Evolutionary conservation across 257 asterid species (phyloP).

Genomic region (Leonotis leonurus): DNA sequence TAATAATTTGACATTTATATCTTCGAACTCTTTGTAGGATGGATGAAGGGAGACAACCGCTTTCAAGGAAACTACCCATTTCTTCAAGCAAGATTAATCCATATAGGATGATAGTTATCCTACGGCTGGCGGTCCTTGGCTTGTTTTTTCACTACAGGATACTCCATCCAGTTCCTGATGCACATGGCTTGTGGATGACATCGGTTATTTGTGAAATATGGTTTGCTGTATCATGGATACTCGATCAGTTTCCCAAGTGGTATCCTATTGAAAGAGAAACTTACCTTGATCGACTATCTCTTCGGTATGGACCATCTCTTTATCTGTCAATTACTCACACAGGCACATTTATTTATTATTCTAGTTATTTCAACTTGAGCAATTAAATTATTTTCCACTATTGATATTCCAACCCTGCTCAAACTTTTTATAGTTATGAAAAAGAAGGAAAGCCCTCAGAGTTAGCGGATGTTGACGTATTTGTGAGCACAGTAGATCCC

Average conservation of each 20-base stretch:
- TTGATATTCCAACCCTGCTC: too few relatives aligned
- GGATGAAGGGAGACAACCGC: constrained; percentile 94
- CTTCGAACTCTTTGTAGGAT: too few relatives aligned
- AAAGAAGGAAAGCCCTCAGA: constrained; percentile 67
- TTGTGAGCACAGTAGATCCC: constrained; percentile 85
- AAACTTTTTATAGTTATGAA: constrained; percentile 54
- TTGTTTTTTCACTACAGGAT: constrained; percentile 75
- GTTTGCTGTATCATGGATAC: constrained; percentile 88
- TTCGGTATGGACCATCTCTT: constrained; percentile 41
- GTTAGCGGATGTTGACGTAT: constrained; percentile 57
- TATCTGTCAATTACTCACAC: too few relatives aligned
- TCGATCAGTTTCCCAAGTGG: constrained; percentile 93
- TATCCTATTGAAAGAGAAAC: constrained; percentile 78
- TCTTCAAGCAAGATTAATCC: constrained; percentile 82
- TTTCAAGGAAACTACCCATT: constrained; percentile 72
- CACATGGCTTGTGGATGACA: constrained; percentile 75
- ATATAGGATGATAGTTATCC: constrained; percentile 61
- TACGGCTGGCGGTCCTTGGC: constrained; percentile 72
- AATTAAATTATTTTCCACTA: too few relatives aligned
- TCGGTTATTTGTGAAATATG: constrained; percentile 91
- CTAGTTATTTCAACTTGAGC: too few relatives aligned
- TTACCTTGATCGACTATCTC: constrained; percentile 83
- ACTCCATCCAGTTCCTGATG: constrained; percentile 68
- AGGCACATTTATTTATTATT: too few relatives aligned
- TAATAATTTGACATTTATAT: too few relatives aligned